Base-by-base conservation (phyloP, 768 basidiomycete genomes). In the Agaricus bisporus region DNA sequence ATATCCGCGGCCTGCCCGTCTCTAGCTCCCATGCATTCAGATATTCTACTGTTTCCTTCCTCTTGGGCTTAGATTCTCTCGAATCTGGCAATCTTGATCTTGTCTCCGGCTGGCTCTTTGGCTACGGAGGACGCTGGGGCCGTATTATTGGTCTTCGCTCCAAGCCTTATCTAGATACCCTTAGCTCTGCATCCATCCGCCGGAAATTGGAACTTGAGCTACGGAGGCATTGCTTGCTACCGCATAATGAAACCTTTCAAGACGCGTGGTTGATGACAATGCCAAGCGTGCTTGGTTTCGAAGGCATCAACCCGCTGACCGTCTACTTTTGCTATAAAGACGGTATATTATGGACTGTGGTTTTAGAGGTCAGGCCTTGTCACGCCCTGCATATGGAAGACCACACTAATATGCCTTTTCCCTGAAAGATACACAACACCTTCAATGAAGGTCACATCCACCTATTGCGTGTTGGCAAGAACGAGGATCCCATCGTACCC, bases 261-360 rank as follows among this genome's bases (percentile, higher is more conserved):
- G 81, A 80, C 54, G 76, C 78, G 0, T 91, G 85, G 84, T 77
- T 88, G 72, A 69, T 88, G 67, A 85, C 86, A 2, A 86, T 87
- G 82, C 86, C 86, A 3, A 80, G 76, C 49, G 79, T 81, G 48
- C 54, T 83, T 26, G 86, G 86, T 0, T 78, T 73, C 48, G 82
- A 85, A 61, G 87, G 83, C 0, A 83, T 87, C 49, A 88, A 88
- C 55, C 87, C 87, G 0, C 66, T 88, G 41, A 81, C 81, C 1
- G 79, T 85, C 22, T 87, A 86, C 64, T 86, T 80, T 57, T 77
- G 80, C 60, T 88, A 88, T 61, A 62, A 70, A 41, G 54, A 62
- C 4, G 64, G 59, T 0, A 39, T 43, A 4, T 60, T 80, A 26
- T 74, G 73, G 66, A 55, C 75, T 18, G 64, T 74, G 15, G 71